A percentile compares a stretch with the other conserved stretches of the same genome.
Evolutionary conservation across 2,329 filamentous ascomycete species (phyloP).

Genomic region (Zasmidium angulare): DNA sequence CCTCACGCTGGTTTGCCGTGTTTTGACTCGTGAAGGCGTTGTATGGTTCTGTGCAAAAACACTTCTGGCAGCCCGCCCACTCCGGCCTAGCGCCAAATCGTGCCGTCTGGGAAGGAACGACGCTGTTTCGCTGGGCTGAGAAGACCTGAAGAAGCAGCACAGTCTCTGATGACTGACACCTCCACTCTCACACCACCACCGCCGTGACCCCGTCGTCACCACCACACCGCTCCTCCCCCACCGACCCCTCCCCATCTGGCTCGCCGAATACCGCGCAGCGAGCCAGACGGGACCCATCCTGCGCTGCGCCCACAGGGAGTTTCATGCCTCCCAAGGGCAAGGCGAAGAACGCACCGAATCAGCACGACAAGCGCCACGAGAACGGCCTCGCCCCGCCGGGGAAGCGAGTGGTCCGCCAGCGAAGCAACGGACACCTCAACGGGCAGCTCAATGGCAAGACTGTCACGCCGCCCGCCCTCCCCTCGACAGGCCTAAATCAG

Average conservation of each 20-base stretch:
- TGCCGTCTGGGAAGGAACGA: not conserved
- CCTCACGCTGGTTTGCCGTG: not conserved
- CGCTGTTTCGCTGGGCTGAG: not conserved
- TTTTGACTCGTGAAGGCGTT: not conserved
- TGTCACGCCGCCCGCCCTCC: slow-evolving; percentile 40
- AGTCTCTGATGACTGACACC: not conserved
- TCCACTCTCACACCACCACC: not conserved
- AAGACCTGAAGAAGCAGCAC: not conserved
- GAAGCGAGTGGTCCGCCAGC: slow-evolving; percentile 60
- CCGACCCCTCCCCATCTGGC: slow-evolving; percentile 28
- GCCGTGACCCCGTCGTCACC: not conserved
- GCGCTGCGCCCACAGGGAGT: slow-evolving; percentile 16
- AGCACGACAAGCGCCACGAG: slow-evolving; percentile 68
- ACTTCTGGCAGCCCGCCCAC: not conserved
- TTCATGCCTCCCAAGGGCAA: slow-evolving; percentile 52
- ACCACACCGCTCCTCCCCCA: not conserved
- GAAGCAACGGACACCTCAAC: slow-evolving; percentile 47
- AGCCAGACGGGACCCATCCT: slow-evolving; percentile 28
- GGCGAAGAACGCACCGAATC: slow-evolving; percentile 44
- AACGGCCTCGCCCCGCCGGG: slow-evolving; percentile 80
- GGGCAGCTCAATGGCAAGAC: slow-evolving; percentile 44
- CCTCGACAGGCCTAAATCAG: slow-evolving; percentile 40
- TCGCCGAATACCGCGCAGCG: slow-evolving; percentile 29
- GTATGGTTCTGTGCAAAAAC: not conserved
- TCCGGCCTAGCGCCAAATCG: not conserved